Evolutionary conservation across 495 filamentous ascomycete species (phyloP).

Genomic region (Stereocaulon alpinum): DNA sequence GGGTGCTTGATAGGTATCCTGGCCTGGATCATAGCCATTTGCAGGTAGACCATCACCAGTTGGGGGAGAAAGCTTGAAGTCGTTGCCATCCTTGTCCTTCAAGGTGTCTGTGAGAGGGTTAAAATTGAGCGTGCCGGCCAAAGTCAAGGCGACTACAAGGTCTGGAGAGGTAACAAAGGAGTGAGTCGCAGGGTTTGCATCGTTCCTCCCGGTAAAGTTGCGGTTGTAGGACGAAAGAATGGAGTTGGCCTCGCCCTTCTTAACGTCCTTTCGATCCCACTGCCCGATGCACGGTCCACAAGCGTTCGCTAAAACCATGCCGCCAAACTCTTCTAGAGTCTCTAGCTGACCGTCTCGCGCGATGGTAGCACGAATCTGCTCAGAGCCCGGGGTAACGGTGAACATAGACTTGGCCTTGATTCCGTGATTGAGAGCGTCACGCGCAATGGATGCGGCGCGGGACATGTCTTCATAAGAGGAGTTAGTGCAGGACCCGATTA

Average conservation of each 20-base stretch:
- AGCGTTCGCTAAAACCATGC: slow-evolving; percentile 91
- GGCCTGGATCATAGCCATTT: slow-evolving; percentile 83
- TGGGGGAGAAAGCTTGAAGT: slow-evolving; percentile 76
- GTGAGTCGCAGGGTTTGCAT: slow-evolving; percentile 97
- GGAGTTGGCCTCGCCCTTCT: slow-evolving; percentile 95
- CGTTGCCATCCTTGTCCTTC: slow-evolving; percentile 95
- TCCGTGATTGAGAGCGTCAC: slow-evolving; percentile 87
- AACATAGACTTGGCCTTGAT: slow-evolving; percentile 90
- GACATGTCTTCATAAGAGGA: slow-evolving; percentile 99
- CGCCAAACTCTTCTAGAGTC: slow-evolving; percentile 96
- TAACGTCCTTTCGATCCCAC: slow-evolving; percentile 90
- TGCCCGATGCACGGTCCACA: slow-evolving; percentile 78
- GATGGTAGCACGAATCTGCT: slow-evolving; percentile 96
- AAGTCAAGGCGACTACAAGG: slow-evolving; percentile 72
- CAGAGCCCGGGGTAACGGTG: slow-evolving; percentile 91
- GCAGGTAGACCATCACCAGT: slow-evolving; percentile 72
- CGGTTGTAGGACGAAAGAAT: slow-evolving; percentile 97
- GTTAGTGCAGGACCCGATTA: slow-evolving; percentile 99
- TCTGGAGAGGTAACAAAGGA: slow-evolving; percentile 98
- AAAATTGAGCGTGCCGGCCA: slow-evolving; percentile 89
- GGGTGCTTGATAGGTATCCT: slow-evolving; percentile 94
- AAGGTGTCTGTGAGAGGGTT: slow-evolving; percentile 91
- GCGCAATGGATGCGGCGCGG: slow-evolving; percentile 87
- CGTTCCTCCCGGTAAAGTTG: slow-evolving; percentile 99
- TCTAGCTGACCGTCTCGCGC: slow-evolving; percentile 88